Conservation (phyloP, 768 basidiomycete genomes). For the Agrocybe praecox region DNA sequence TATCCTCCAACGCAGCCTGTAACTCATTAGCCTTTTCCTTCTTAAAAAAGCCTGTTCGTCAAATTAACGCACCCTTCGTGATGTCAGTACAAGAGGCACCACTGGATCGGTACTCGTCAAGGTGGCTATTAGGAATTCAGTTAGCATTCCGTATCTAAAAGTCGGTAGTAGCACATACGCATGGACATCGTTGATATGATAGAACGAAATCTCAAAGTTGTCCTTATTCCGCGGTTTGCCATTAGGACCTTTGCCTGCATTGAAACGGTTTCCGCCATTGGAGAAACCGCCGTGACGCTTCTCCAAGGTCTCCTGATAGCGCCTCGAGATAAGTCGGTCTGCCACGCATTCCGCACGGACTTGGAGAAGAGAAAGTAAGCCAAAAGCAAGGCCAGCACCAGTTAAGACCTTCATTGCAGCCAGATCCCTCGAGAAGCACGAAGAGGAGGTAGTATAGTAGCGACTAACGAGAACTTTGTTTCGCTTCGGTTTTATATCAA, state of each 20-base stretch:
- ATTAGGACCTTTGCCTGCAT: slow-evolving; percentile 19
- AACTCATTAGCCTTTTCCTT: background rate
- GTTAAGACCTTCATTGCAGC: background rate
- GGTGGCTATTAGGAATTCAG: slow-evolving; percentile 29
- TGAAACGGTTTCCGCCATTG: slow-evolving; percentile 20
- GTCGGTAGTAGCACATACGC: slow-evolving; percentile 23
- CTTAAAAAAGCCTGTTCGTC: background rate
- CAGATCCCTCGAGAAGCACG: slow-evolving; percentile 1
- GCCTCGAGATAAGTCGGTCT: slow-evolving; percentile 25
- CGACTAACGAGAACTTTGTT: too few species aligned
- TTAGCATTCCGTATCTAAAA: background rate
- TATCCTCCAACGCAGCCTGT: slow-evolving; percentile 45
- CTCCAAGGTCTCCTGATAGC: slow-evolving; percentile 12
- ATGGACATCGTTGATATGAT: slow-evolving; percentile 48
- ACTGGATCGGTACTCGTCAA: slow-evolving; percentile 38
- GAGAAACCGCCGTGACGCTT: slow-evolving; percentile 24
- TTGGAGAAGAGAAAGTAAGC: background rate
- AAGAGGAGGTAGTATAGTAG: too few species aligned
- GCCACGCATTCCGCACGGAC: slow-evolving; percentile 11
- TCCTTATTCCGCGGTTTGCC: slow-evolving; percentile 16
- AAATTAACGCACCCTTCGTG: slow-evolving; percentile 20
- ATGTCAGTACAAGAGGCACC: slow-evolving; percentile 39
- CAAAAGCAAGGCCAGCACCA: background rate
- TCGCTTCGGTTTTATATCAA: background rate
- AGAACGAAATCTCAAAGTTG: slow-evolving; percentile 31